These are phyloP conservation scores for Geotrichum bryndzae DNA, from an alignment of 1,139 yeast species.

Conservation along the genomic window DNA sequence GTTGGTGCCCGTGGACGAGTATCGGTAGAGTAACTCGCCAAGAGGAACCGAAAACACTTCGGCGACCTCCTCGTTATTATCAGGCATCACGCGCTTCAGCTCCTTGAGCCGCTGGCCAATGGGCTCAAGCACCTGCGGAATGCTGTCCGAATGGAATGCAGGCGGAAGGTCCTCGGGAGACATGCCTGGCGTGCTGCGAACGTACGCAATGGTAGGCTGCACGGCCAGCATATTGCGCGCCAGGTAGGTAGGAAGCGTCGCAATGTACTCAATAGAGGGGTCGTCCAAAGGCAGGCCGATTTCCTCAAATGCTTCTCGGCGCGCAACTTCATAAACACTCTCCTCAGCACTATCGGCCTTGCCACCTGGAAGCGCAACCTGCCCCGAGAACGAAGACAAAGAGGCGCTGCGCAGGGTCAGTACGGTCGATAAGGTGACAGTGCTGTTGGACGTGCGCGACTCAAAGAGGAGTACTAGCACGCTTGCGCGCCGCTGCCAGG, in stretches of 20 bases:
- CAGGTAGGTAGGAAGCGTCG: conserved; percentile 64
- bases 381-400: conserved; percentile 73
- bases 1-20: conserved; percentile 15
- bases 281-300: conserved; percentile 62
- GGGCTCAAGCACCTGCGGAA: conserved; percentile 33
- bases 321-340: conserved; percentile 62
- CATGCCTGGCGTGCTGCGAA: not conserved
- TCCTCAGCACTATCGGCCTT: conserved; percentile 43
- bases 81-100: not conserved
- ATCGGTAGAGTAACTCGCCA: conserved; percentile 23
- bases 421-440: conserved; percentile 70
- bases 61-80: conserved; percentile 32
- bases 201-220: conserved; percentile 70
- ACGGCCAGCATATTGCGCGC: conserved; percentile 79
- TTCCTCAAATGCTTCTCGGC: conserved; percentile 83
- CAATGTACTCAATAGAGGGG: conserved; percentile 47
- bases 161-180: conserved; percentile 4
- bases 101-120: conserved; percentile 5
- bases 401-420: conserved; percentile 69
- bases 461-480: conserved; percentile 73
- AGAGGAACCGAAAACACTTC: conserved; percentile 34
- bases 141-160: conserved; percentile 6
- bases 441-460: conserved; percentile 27
- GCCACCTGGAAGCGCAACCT: conserved; percentile 82
- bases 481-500: conserved; percentile 62